Conservation (phyloP, 495 filamentous ascomycete genomes). For the Podospora conica region DNA sequence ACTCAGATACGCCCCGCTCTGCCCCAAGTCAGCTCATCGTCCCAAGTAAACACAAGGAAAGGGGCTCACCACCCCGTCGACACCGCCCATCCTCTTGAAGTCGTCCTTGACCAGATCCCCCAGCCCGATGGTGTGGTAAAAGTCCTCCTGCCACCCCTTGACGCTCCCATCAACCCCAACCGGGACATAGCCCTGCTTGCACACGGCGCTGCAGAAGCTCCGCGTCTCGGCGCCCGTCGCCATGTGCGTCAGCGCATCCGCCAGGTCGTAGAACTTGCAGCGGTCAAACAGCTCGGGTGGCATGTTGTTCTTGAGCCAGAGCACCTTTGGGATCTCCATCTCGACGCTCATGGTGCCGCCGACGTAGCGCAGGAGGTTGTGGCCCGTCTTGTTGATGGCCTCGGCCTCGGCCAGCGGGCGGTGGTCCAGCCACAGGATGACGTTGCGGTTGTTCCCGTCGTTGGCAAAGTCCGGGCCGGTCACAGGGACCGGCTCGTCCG, state of each 20-base stretch:
- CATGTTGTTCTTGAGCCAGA: slow-evolving; percentile 98
- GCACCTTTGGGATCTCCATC: slow-evolving; percentile 97
- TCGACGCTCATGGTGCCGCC: slow-evolving; percentile 96
- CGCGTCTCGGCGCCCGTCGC: slow-evolving; percentile 90
- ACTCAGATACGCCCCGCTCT: slow-evolving; percentile 88
- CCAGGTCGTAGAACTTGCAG: slow-evolving; percentile 94
- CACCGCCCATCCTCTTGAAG: slow-evolving; percentile 87
- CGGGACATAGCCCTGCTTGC: slow-evolving; percentile 93
- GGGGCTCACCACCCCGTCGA: slow-evolving; percentile 82
- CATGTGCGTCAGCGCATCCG: slow-evolving; percentile 89
- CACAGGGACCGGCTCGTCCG: slow-evolving; percentile 81
- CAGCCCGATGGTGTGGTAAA: slow-evolving; percentile 76
- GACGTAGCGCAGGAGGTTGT: slow-evolving; percentile 91
- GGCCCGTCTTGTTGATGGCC: slow-evolving; percentile 84
- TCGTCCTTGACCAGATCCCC: slow-evolving; percentile 74
- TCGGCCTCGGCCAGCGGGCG: slow-evolving; percentile 82
- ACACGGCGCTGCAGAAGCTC: slow-evolving; percentile 89
- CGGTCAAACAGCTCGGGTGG: slow-evolving; percentile 79
- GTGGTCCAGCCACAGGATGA: slow-evolving; percentile 91
- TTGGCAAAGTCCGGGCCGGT: slow-evolving; percentile 80
- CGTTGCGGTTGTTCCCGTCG: slow-evolving; percentile 73
- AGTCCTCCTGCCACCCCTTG: slow-evolving; percentile 97
- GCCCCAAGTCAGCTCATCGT: slow-evolving; percentile 13
- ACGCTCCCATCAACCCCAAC: slow-evolving; percentile 95
- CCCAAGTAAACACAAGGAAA: slow-evolving; percentile 4